Conservation (phyloP, 768 basidiomycete genomes). For the Phlebiopsis flavidoalba region DNA sequence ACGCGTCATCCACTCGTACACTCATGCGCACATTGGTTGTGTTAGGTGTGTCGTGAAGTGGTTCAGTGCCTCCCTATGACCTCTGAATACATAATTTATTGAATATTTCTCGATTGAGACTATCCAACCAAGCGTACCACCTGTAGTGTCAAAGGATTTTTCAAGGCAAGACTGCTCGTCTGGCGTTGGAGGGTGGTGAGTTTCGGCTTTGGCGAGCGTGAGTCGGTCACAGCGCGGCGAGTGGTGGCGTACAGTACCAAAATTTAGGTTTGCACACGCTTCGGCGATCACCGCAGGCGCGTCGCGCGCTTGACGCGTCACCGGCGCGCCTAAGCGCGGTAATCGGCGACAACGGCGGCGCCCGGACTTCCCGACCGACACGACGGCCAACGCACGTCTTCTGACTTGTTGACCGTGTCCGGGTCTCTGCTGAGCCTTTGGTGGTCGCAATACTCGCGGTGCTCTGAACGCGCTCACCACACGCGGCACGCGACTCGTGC, state of each 20-base stretch:
- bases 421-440: neutral
- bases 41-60: slow-evolving; percentile 17
- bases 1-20: neutral
- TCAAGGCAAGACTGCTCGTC: slow-evolving; percentile 68
- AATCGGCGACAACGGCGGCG: neutral
- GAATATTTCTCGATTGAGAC: neutral
- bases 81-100: slow-evolving; percentile 41
- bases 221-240: neutral
- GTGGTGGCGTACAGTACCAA: slow-evolving; percentile 22
- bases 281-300: slow-evolving; percentile 7
- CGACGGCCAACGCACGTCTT: neutral
- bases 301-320: neutral
- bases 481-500: slow-evolving; percentile 1
- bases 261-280: slow-evolving; percentile 18
- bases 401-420: neutral
- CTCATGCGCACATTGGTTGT: slow-evolving; percentile 23
- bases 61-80: slow-evolving; percentile 87
- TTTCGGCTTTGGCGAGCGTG: neutral
- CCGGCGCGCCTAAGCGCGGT: neutral
- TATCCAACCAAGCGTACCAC: slow-evolving; percentile 31
- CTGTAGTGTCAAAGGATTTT: slow-evolving; percentile 91
- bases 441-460: neutral
- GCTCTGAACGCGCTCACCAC: slow-evolving; percentile 1
- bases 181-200: slow-evolving; percentile 7
- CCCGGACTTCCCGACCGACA: neutral